A percentile compares a stretch with the other conserved stretches of the same genome.
These are phyloP conservation scores for Hyparrhenia diplandra DNA, from an alignment of 176 grass and related monocot species.

Conservation along the genomic window DNA sequence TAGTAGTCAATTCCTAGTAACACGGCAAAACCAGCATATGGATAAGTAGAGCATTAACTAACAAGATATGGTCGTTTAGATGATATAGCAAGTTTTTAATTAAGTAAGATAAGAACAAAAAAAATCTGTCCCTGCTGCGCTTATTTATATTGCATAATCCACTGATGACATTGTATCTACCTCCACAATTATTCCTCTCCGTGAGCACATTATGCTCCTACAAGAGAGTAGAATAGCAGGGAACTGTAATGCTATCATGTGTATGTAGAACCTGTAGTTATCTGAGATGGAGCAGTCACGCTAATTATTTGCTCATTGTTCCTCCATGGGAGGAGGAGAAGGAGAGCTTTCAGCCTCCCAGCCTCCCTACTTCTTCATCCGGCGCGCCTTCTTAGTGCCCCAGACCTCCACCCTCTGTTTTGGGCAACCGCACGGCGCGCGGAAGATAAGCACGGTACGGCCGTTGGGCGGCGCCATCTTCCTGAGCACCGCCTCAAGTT, in stretches of 20 bases:
- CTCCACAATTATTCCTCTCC: conserved; percentile 28
- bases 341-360: neutral
- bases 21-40: neutral
- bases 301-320: neutral
- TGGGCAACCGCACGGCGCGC: conserved; percentile 66
- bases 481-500: conserved; percentile 82
- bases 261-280: neutral
- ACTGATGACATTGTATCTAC: conserved; percentile 24
- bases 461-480: conserved; percentile 87
- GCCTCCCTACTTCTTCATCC: conserved; percentile 95
- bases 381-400: conserved; percentile 69
- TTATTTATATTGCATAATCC: conserved; percentile 37
- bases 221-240: conserved; percentile 23
- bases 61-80: neutral
- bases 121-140: neutral
- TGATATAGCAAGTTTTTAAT: neutral
- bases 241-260: conserved; percentile 18
- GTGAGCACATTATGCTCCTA: conserved; percentile 23
- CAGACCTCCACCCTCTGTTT: conserved; percentile 78
- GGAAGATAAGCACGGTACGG: conserved; percentile 75
- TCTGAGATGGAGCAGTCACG: conserved; percentile 4
- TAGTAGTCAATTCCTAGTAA: neutral
- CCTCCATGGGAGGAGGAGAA: neutral
- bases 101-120: neutral
- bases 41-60: neutral